Evolutionary conservation across 257 asterid genomes (phyloP), one percentile per base, ranked within the genome.

Genomic region (Coffea canephora): DNA sequence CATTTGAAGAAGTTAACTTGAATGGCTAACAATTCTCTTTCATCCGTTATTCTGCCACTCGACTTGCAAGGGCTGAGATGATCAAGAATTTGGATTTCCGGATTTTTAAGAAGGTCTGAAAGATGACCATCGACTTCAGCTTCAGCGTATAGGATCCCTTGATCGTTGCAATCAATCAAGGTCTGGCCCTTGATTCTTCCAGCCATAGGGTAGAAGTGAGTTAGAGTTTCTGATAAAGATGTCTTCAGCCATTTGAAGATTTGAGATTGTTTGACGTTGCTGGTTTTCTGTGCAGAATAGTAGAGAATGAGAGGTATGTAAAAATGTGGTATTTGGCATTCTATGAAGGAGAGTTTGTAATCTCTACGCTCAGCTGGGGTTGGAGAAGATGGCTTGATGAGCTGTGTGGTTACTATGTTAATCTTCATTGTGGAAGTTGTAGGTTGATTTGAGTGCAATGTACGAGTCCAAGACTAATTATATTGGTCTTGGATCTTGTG

Each of bases 271-370:
- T 64, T 71, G 73, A 77, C 69, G 13, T 50, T 48, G 36, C 16
- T 64, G 18, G 36, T 66, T 71, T 75, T 76, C 5, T 43, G 49
- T 70, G 10, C 18, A 64, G 80, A 77, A 78, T 86, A 90, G 70
- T 88, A 89, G 4, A 92, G 86, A 79, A 90, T 84, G 43, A 90
- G 87, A 86, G 94, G 95, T 49, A 86, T 67, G 79, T 90, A 89
- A 65, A 83, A 76, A 64, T 82, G 85, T 0, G 93, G 93, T 5
- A 90, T 92, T n/a, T 69, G 82, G 77, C 88, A 85, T 84, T 88
- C 90, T 4, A 91, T 81, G 85, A 90, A 90, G 8, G 97, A 90
- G 69, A 90, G 92, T 55, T 87, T 86, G 83, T 83, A 85, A 18
- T 82, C 74, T 82, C 77, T 69, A 67, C 78, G 86, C 2, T 86